These are phyloP conservation scores for Zygosaccharomyces sapae DNA, from an alignment of 1,139 yeast genomes.

Conservation along the genomic window DNA sequence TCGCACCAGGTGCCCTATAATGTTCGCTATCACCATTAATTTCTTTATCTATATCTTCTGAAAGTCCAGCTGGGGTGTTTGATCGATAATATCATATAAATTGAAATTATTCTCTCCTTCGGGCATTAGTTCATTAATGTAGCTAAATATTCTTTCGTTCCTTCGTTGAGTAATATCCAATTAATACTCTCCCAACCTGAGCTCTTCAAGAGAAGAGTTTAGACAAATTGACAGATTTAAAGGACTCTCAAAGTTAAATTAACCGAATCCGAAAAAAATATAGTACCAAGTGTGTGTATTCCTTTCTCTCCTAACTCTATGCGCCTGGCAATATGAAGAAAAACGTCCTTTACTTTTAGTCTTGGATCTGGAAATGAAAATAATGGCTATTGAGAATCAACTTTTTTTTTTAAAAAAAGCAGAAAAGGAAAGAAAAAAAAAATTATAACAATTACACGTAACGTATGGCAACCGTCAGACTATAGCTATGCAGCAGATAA, in stretches of 20 bases:
- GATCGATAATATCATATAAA: slow-evolving; percentile 14
- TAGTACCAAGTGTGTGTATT: too few relatives aligned
- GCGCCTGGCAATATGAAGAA: neutral
- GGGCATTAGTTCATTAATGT: slow-evolving; percentile 13
- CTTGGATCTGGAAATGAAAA: neutral
- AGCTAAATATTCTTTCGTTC: neutral
- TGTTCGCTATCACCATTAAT: slow-evolving; percentile 3
- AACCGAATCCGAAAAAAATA: too few relatives aligned
- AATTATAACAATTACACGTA: neutral
- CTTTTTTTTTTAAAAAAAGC: too few relatives aligned
- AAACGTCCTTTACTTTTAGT: neutral
- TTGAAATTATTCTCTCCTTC: slow-evolving; percentile 11
- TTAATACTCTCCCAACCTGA: neutral
- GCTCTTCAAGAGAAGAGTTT: neutral
- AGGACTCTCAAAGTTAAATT: neutral
- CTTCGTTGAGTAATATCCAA: neutral
- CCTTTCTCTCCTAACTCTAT: neutral
- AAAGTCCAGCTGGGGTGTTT: slow-evolving; percentile 10
- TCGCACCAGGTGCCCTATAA: slow-evolving; percentile 10
- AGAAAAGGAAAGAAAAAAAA: neutral
- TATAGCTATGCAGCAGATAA: neutral
- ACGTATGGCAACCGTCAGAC: neutral
- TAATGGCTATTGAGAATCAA: neutral
- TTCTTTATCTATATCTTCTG: slow-evolving; percentile 8
- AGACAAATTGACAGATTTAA: neutral